These are phyloP conservation scores for Lasiosphaeria hispida DNA, from an alignment of 495 filamentous ascomycete species.

Conservation along the genomic window DNA sequence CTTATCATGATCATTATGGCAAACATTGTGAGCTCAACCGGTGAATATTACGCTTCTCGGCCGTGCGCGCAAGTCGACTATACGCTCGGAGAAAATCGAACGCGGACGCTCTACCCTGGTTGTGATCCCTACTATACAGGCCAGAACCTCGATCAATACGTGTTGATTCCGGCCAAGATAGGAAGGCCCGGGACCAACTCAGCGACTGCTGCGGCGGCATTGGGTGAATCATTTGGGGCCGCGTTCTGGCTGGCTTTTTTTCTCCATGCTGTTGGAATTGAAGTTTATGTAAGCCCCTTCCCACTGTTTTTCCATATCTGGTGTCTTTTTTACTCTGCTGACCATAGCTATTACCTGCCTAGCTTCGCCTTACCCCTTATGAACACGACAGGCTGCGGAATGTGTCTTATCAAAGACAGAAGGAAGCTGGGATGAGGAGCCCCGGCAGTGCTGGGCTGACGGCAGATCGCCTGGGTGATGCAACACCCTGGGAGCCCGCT, in stretches of 20 bases:
- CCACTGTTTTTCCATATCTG: neutral
- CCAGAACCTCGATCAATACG: slow-evolving; percentile 16
- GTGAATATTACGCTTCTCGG: slow-evolving; percentile 34
- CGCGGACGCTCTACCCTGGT: slow-evolving; percentile 34
- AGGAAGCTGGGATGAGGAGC: slow-evolving; percentile 47
- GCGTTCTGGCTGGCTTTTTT: slow-evolving; percentile 45
- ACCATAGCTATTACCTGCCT: neutral
- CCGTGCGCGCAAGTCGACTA: slow-evolving; percentile 42
- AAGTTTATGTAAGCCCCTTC: slow-evolving; percentile 51
- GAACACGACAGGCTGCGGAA: slow-evolving; percentile 48
- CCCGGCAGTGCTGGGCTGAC: slow-evolving; percentile 49
- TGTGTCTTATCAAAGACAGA: slow-evolving; percentile 50
- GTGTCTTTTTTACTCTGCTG: neutral
- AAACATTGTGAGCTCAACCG: slow-evolving; percentile 21
- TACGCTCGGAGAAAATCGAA: slow-evolving; percentile 17
- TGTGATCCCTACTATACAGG: slow-evolving; percentile 32
- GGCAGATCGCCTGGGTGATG: slow-evolving; percentile 46
- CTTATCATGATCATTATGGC: slow-evolving; percentile 39
- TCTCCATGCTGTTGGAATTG: slow-evolving; percentile 49
- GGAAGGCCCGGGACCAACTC: slow-evolving; percentile 13
- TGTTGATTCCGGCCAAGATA: slow-evolving; percentile 31
- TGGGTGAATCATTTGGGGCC: slow-evolving; percentile 43
- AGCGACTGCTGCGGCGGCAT: slow-evolving; percentile 26
- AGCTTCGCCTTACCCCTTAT: slow-evolving; percentile 48
- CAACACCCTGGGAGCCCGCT: slow-evolving; percentile 20